Evolutionary conservation across 345 rosid genomes (phyloP), one percentile per base, ranked within the genome.

Genomic region (Isatis tinctoria): DNA sequence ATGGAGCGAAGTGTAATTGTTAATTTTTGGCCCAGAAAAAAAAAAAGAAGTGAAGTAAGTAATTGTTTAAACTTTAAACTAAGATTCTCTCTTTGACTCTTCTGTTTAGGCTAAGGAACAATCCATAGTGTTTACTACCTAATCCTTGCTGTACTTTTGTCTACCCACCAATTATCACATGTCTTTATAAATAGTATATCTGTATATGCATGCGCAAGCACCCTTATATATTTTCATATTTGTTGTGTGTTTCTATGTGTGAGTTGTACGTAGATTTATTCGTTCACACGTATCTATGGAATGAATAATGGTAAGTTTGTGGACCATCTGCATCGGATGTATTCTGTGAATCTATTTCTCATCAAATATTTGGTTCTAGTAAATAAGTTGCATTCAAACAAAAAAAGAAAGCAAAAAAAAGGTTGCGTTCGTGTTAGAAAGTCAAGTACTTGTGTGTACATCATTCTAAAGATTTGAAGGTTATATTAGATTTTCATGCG

Each of bases 51-150:
- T 27, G 30, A 44, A 22, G 24, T 45, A 70, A 70, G 53, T 45
- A 54, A 58, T 59, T 59, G 72, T 65, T 48, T 72, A 71, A 39
- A 59, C 58, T 72, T 58, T 30, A 77, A 67, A 79, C 77, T 74
- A 75, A 80, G 84, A 82, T 86, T 80, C 81, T 80, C 78, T 58
- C 45, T 74, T 53, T 43, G 57, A 56, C 77, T 57, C 77, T 70
- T 78, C 69, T 75, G 65, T 70, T 83, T 74, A 75, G 76, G 78
- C 76, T 51, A 65, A 73, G 56, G 76, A 70, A 73, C 79, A 73
- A 80, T 76, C 80, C 79, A 35, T 76, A 41, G 78, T 70, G 69
- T 78, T 73, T 67, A 74, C 78, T 69, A 70, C 83, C 81, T 77
- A 77, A 83, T 79, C 78, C 36, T 60, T 43, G 71, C 82, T 47